Base-by-base conservation (phyloP, 257 asterid genomes). In the Solanum verrucosum region DNA sequence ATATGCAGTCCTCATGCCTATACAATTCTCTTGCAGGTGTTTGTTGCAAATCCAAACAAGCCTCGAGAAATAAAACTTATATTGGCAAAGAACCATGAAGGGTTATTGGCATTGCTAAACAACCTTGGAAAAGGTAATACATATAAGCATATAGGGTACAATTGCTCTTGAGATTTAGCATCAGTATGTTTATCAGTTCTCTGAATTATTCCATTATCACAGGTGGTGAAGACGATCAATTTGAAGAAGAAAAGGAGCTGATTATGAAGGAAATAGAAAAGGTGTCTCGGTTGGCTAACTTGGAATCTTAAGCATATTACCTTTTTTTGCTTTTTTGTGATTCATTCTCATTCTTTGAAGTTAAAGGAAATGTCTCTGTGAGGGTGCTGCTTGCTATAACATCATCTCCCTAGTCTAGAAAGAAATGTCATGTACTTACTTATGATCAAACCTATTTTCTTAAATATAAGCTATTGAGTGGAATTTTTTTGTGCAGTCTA, bases 21-120 rank as follows among this genome's bases (percentile, higher is more conserved):
- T 31, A 25, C 35, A 21, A 46, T 84, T 34, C 83, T 49, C 34
- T 83, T 86, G 42, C 95, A 96, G 98, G 98, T 97, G 88, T 97
- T 96, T 89, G 99, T 97, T 90, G 99, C 99, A 46, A 97, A 97
- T 93, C 99, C 99, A 14, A 94, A 95, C 92, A 96, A 97, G 92
- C 99, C 99, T 82, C 93, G 94, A 83, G 99, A 97, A 87, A 88
- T 96, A 90, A 96, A 96, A 92, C 92, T 94, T 83, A 96, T 96
- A 84, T 92, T 97, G 90, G 94, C 96, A 7, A 97, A 93, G 93
- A 97, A 97, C 92, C 96, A 92, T 59, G 98, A 97, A 88, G 94
- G 87, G 88, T 94, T 96, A 73, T 68, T 97, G 93, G 95, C 60
- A 38, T 91, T 97, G 92, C 98, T 97, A 85, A 91, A 88, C 86